Percentiles rank a stretch among this genome's conserved stretches.
Conservation (phyloP, 495 filamentous ascomycete genomes). For the Daldinia childiae region DNA sequence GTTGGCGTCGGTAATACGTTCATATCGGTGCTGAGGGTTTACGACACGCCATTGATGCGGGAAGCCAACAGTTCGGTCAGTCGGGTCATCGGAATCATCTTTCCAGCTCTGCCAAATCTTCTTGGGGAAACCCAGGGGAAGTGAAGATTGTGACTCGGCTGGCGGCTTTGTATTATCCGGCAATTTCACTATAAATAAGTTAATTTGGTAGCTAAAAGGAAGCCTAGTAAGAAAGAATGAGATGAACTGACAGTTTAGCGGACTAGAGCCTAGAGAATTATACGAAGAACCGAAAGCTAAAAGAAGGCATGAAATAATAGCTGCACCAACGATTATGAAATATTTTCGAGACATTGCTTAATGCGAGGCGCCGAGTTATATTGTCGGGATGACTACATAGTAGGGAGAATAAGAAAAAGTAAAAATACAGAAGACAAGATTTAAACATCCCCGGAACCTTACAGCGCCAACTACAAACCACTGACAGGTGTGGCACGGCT, state of each 20-base stretch:
- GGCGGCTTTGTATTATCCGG: neutral
- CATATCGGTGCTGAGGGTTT: slow-evolving; percentile 50
- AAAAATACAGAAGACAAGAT: neutral
- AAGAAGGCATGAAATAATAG: neutral
- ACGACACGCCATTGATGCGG: slow-evolving; percentile 40
- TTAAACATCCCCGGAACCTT: neutral
- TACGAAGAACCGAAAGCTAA: neutral
- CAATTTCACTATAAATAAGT: neutral
- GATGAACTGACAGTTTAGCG: neutral
- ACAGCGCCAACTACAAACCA: neutral
- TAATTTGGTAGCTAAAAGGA: neutral
- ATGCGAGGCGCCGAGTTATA: neutral
- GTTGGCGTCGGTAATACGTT: slow-evolving; percentile 50
- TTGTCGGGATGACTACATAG: neutral
- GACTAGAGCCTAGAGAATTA: neutral
- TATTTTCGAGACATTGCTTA: slow-evolving; percentile 15
- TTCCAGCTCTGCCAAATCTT: slow-evolving; percentile 39
- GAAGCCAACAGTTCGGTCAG: slow-evolving; percentile 18
- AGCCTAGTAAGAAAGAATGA: neutral
- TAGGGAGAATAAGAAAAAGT: neutral
- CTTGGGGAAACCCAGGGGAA: slow-evolving; percentile 12
- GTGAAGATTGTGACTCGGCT: neutral
- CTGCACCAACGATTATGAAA: slow-evolving; percentile 1
- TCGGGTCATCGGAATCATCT: slow-evolving; percentile 28
- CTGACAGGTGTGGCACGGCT: neutral